These are phyloP conservation scores for Aspergillus terreus DNA, from an alignment of 2,329 filamentous ascomycete genomes.

Conservation along the genomic window DNA sequence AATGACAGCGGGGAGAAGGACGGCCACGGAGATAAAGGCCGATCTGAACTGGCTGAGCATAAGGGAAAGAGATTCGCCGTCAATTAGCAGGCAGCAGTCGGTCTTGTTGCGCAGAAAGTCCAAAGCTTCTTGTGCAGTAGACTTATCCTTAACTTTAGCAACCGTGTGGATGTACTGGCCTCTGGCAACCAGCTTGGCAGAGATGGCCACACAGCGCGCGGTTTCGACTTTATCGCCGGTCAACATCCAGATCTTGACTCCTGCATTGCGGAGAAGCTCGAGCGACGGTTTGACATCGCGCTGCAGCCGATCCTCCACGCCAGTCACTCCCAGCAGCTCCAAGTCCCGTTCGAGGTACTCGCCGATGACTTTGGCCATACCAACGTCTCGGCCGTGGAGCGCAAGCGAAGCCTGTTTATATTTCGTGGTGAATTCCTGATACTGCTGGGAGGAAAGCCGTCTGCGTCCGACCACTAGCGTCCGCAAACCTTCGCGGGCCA, in stretches of 20 bases:
- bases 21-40: slow-evolving; percentile 84
- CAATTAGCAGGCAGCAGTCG: slow-evolving; percentile 86
- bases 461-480: slow-evolving; percentile 95
- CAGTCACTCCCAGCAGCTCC: slow-evolving; percentile 93
- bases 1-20: slow-evolving; percentile 84
- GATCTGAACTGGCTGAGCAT: slow-evolving; percentile 78
- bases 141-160: slow-evolving; percentile 75
- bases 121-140: slow-evolving; percentile 80
- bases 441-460: slow-evolving; percentile 72
- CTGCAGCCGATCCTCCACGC: slow-evolving; percentile 95
- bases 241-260: slow-evolving; percentile 99
- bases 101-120: slow-evolving; percentile 82
- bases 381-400: slow-evolving; percentile 73
- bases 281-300: slow-evolving; percentile 92
- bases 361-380: slow-evolving; percentile 75
- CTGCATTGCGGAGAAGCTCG: slow-evolving; percentile 90
- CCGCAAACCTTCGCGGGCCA: slow-evolving; percentile 92
- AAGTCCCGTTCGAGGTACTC: slow-evolving; percentile 82
- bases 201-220: slow-evolving; percentile 91
- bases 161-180: slow-evolving; percentile 97
- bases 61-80: slow-evolving; percentile 82
- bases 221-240: slow-evolving; percentile 99
- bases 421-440: slow-evolving; percentile 70
- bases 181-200: slow-evolving; percentile 85
- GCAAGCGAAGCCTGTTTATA: slow-evolving; percentile 78